Evolutionary conservation across 371 early-diverging fungal genomes (phyloP).

Genomic region (Rhizopus stolonifer): DNA sequence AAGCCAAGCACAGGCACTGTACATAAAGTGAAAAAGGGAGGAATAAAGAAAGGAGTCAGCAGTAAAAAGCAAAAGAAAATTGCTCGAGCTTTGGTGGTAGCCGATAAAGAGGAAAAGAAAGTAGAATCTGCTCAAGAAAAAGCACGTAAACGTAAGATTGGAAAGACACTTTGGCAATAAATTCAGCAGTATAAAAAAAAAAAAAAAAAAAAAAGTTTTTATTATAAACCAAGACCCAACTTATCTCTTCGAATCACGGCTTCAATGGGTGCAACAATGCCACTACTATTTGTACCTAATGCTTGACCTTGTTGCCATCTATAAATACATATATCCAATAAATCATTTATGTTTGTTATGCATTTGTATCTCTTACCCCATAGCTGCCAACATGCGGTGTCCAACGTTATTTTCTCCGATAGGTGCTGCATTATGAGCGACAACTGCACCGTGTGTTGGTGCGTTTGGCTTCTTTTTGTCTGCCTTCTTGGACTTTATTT

Average conservation of each 20-base stretch:
- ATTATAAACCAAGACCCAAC: conserved; percentile 75
- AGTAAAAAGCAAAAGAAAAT: conserved; percentile 29
- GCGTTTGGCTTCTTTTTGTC: conserved; percentile 13
- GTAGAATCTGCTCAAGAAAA: conserved; percentile 13
- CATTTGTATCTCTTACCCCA: conserved; percentile 60
- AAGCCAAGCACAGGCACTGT: conserved; percentile 1
- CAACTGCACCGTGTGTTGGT: conserved; percentile 58
- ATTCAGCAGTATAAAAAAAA: background rate
- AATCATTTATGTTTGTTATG: background rate
- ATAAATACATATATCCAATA: conserved; percentile 8
- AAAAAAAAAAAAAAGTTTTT: background rate
- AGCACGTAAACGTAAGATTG: conserved; percentile 26
- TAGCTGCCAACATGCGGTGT: conserved; percentile 76
- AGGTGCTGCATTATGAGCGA: conserved; percentile 65
- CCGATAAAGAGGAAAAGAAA: conserved; percentile 27
- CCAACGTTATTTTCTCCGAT: conserved; percentile 73
- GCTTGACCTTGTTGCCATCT: conserved; percentile 81
- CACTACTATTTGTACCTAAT: conserved; percentile 75
- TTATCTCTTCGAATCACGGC: conserved; percentile 76
- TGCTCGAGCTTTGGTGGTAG: conserved; percentile 23
- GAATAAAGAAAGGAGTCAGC: conserved; percentile 17
- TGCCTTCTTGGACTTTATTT: conserved; percentile 5
- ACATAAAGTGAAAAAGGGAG: conserved; percentile 26
- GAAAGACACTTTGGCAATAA: conserved; percentile 20
- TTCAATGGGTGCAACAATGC: conserved; percentile 84